A percentile compares a stretch with the other conserved stretches of the same genome.
Conservation (phyloP, 1,284 basidiomycete genomes). For the Gymnopus androsaceus region DNA sequence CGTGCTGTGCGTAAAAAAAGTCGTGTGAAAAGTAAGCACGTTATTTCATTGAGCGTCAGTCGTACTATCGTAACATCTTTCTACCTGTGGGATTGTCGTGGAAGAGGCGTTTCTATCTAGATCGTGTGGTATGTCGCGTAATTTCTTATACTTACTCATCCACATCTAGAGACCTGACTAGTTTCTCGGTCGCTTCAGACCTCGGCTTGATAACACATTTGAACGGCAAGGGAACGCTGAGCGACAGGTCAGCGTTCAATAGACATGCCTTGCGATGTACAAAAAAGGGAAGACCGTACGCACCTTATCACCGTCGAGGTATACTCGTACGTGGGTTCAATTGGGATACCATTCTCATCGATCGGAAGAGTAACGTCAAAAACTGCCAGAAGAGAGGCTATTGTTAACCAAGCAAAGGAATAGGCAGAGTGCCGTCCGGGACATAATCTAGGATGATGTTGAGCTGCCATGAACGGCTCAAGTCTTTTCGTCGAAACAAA, state of each 20-base stretch:
- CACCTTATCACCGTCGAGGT: constrained; percentile 20
- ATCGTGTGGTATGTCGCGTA: too few species aligned
- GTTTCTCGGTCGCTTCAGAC: not conserved
- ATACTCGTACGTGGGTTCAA: constrained; percentile 24
- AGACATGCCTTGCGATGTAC: too few species aligned
- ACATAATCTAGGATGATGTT: constrained; percentile 12
- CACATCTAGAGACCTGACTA: not conserved
- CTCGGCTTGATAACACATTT: not conserved
- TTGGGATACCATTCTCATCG: constrained; percentile 24
- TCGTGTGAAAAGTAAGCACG: too few species aligned
- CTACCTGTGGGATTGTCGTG: too few species aligned
- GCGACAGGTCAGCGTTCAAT: not conserved
- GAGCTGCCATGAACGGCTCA: not conserved
- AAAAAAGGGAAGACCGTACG: too few species aligned
- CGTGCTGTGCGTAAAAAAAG: too few species aligned
- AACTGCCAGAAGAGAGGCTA: constrained; percentile 19
- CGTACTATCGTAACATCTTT: too few species aligned
- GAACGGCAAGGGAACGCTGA: not conserved
- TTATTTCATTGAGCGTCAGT: too few species aligned
- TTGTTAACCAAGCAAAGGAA: constrained; percentile 21
- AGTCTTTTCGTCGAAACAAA: not conserved
- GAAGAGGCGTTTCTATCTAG: too few species aligned
- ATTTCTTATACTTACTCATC: too few species aligned
- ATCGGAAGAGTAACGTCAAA: constrained; percentile 17
- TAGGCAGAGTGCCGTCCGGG: constrained; percentile 20